phyloP scores from a whole-genome alignment of 768 basidiomycete genomes.

The Dentipellis fragilis region DNA sequence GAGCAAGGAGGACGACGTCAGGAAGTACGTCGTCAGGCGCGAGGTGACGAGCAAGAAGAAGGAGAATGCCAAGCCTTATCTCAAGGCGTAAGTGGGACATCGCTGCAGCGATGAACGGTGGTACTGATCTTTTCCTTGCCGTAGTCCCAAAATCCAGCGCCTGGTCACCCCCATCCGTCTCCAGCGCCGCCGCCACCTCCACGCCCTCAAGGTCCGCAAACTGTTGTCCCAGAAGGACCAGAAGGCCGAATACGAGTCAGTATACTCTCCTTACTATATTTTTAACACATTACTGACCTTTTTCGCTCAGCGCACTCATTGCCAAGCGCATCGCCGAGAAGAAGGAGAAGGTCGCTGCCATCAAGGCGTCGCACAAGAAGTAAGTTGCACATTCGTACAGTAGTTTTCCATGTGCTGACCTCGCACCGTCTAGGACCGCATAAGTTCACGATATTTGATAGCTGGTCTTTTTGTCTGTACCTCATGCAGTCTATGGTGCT shows the following conservation, averaged over 20 bases:
- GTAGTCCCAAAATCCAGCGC: constrained; percentile 91
- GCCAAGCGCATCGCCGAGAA: constrained; percentile 88
- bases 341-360: constrained; percentile 83
- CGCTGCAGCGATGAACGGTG: constrained; percentile 1
- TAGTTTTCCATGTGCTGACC: neutral
- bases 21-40: constrained; percentile 91
- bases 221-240: constrained; percentile 91
- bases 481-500: constrained; percentile 7
- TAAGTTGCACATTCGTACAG: constrained; percentile 17
- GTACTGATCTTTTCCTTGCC: neutral
- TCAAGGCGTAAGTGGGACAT: constrained; percentile 72
- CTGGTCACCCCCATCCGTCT: constrained; percentile 92
- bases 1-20: constrained; percentile 95
- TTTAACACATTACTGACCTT: constrained; percentile 1
- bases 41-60: constrained; percentile 89
- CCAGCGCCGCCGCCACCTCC: constrained; percentile 92
- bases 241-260: constrained; percentile 87
- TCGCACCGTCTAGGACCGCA: constrained; percentile 5
- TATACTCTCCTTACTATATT: neutral
- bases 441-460: constrained; percentile 1
- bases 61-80: constrained; percentile 84
- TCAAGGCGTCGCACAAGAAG: constrained; percentile 80
- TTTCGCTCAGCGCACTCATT: constrained; percentile 47
- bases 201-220: constrained; percentile 77
- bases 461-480: constrained; percentile 4